These are phyloP conservation scores for Cercospora sojina DNA, from an alignment of 2,329 filamentous ascomycete species.

Conservation along the genomic window DNA sequence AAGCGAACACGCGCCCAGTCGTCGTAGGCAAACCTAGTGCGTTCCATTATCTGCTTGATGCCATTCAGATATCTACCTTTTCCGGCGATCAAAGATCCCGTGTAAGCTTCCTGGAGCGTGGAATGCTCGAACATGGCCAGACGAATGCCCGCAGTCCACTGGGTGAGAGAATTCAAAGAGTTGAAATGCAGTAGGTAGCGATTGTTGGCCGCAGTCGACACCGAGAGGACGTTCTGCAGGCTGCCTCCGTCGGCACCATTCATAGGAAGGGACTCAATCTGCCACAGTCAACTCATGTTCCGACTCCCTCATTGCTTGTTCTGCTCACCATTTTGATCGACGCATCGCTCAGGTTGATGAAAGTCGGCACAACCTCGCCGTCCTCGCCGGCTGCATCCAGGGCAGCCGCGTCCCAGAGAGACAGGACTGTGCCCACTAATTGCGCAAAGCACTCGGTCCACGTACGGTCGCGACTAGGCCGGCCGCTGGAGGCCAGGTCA, in stretches of 20 bases:
- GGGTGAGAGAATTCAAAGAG: slow-evolving; percentile 84
- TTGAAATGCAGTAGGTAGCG: slow-evolving; percentile 96
- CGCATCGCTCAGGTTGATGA: slow-evolving; percentile 95
- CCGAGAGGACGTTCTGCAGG: slow-evolving; percentile 89
- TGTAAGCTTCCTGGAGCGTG: slow-evolving; percentile 92
- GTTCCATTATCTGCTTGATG: slow-evolving; percentile 84
- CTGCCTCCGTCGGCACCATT: slow-evolving; percentile 73
- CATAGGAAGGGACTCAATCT: slow-evolving; percentile 74
- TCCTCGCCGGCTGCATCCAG: slow-evolving; percentile 83
- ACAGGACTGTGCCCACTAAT: slow-evolving; percentile 89
- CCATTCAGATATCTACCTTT: slow-evolving; percentile 89
- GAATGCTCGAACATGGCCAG: slow-evolving; percentile 93
- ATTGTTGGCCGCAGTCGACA: slow-evolving; percentile 94
- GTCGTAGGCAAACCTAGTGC: slow-evolving; percentile 71
- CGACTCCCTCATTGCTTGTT: not conserved
- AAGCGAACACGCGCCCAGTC: slow-evolving; percentile 96
- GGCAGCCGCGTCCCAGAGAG: slow-evolving; percentile 91
- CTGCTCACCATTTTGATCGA: slow-evolving; percentile 86
- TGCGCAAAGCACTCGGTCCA: slow-evolving; percentile 98
- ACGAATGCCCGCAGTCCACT: slow-evolving; percentile 94
- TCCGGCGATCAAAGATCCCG: slow-evolving; percentile 88
- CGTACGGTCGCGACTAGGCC: slow-evolving; percentile 77
- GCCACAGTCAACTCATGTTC: slow-evolving; percentile 11
- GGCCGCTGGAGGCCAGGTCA: slow-evolving; percentile 87
- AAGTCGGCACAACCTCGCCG: slow-evolving; percentile 82